These are phyloP conservation scores for Hypsizygus marmoreus DNA, from an alignment of 768 basidiomycete genomes.

Conservation along the genomic window DNA sequence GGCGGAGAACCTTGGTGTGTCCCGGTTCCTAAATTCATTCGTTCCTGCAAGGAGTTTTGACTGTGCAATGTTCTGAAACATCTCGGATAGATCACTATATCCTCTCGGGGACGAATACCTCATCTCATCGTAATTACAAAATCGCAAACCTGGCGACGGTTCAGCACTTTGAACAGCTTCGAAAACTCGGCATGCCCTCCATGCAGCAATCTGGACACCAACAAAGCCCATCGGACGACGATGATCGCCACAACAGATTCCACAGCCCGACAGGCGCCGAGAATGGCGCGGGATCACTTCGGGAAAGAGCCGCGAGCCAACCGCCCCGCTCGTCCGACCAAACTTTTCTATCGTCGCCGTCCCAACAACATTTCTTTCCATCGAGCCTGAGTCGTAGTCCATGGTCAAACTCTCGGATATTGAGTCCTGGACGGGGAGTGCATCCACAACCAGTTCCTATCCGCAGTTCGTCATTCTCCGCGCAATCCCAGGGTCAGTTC, in stretches of 20 bases:
- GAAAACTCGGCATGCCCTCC: conserved; percentile 22
- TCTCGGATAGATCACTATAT: conserved; percentile 9
- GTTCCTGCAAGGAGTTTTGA: neutral
- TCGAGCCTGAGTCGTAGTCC: conserved; percentile 45
- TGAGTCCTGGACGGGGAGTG: conserved; percentile 43
- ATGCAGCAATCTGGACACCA: conserved; percentile 34
- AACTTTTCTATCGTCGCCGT: conserved; percentile 51
- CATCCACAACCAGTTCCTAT: conserved; percentile 60
- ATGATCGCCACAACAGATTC: conserved; percentile 66
- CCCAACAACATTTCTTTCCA: conserved; percentile 52
- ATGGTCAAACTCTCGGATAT: conserved; percentile 49
- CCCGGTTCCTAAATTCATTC: neutral
- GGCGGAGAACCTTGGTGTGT: conserved; percentile 17
- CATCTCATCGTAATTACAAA: conserved; percentile 15
- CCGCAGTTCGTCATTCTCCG: conserved; percentile 69
- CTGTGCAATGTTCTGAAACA: conserved; percentile 7
- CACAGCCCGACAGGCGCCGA: conserved; percentile 40
- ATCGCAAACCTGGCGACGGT: conserved; percentile 23
- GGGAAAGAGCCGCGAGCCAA: conserved; percentile 72
- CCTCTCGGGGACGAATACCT: conserved; percentile 11
- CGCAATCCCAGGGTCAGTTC: conserved; percentile 56
- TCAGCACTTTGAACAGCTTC: conserved; percentile 24
- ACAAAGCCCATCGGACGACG: conserved; percentile 42
- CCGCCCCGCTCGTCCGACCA: conserved; percentile 58
- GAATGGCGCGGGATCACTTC: conserved; percentile 45